These are phyloP conservation scores for Botryosphaeria agaves DNA, from an alignment of 2,329 filamentous ascomycete genomes.

Conservation along the genomic window DNA sequence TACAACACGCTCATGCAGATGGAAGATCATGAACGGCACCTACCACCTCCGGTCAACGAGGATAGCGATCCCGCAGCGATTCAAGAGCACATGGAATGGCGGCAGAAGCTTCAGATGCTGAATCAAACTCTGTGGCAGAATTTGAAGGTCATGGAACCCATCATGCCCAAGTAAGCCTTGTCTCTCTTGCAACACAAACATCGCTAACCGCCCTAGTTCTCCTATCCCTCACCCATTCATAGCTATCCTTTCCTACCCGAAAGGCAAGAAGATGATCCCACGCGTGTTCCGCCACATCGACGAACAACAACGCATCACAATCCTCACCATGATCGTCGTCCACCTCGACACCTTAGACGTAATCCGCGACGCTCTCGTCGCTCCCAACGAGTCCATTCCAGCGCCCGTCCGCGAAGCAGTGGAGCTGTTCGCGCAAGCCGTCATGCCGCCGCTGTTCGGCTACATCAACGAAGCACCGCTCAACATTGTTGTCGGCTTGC, in stretches of 20 bases:
- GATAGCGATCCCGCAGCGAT: slow-evolving; percentile 50
- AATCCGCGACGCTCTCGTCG: slow-evolving; percentile 48
- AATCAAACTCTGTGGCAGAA: slow-evolving; percentile 71
- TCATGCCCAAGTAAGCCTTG: slow-evolving; percentile 35
- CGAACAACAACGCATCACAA: slow-evolving; percentile 82
- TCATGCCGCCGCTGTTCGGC: slow-evolving; percentile 78
- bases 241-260: slow-evolving; percentile 80
- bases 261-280: slow-evolving; percentile 91
- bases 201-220: slow-evolving; percentile 36
- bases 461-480: slow-evolving; percentile 85
- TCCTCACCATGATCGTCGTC: slow-evolving; percentile 88
- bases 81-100: slow-evolving; percentile 64
- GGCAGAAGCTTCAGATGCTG: slow-evolving; percentile 49
- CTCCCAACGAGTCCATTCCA: slow-evolving; percentile 51
- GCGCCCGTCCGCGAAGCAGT: slow-evolving; percentile 74
- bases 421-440: slow-evolving; percentile 71
- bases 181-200: background rate
- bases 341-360: slow-evolving; percentile 88
- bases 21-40: slow-evolving; percentile 76
- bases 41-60: slow-evolving; percentile 51
- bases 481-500: slow-evolving; percentile 75
- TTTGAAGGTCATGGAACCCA: slow-evolving; percentile 85
- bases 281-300: slow-evolving; percentile 89
- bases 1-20: slow-evolving; percentile 82
- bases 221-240: slow-evolving; percentile 76